phyloP scores from a whole-genome alignment of 192 early-diverging fungal genomes.

The Lunasporangiospora selenospora region DNA sequence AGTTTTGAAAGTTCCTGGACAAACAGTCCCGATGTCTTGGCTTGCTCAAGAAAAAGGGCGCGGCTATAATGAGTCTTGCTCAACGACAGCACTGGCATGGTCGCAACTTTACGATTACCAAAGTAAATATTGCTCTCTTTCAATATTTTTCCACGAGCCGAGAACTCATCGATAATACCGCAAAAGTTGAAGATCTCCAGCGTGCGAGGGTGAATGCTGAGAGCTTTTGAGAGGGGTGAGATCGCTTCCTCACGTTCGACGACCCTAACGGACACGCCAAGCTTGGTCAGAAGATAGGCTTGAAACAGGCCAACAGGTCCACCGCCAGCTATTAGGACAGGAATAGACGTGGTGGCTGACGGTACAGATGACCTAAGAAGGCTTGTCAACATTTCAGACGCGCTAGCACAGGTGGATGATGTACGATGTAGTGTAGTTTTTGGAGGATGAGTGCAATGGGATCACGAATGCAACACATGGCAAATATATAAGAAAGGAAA shows the following conservation, averaged over 20 bases:
- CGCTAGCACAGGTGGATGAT: too few relatives aligned
- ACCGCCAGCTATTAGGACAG: conserved; percentile 40
- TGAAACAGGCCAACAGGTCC: conserved; percentile 42
- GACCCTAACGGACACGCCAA: conserved; percentile 22
- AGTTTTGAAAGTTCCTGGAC: conserved; percentile 10
- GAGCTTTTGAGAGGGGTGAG: conserved; percentile 15
- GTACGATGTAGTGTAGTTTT: too few relatives aligned
- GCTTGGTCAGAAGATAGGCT: conserved; percentile 28
- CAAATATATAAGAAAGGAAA: too few relatives aligned
- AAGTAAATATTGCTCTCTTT: not conserved
- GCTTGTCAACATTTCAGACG: too few relatives aligned
- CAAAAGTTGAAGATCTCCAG: conserved; percentile 32
- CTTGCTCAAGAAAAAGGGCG: conserved; percentile 19
- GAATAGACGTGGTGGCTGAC: not conserved
- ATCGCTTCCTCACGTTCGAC: conserved; percentile 28
- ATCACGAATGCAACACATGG: too few relatives aligned
- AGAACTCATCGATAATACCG: conserved; percentile 17
- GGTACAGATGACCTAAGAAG: not conserved
- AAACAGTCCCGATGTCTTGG: conserved; percentile 14
- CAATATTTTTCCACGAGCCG: not conserved
- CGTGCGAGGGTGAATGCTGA: conserved; percentile 25
- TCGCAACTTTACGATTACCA: not conserved
- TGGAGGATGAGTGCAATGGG: too few relatives aligned
- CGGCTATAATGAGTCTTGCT: conserved; percentile 18
- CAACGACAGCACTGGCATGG: not conserved